Evolutionary conservation across 495 filamentous ascomycete species (phyloP).

Genomic region (Xylaria telfairii): DNA sequence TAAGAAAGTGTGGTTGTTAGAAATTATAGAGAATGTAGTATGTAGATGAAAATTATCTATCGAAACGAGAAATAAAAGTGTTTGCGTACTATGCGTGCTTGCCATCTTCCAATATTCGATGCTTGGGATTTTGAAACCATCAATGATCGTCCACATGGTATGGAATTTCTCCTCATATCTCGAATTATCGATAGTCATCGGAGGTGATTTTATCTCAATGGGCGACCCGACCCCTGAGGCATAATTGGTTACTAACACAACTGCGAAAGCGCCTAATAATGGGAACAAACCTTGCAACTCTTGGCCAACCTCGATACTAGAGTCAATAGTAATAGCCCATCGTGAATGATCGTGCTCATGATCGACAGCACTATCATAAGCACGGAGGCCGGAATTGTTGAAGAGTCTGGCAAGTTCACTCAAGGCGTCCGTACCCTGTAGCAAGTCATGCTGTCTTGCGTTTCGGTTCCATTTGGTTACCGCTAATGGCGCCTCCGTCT

Average conservation of each 20-base stretch:
- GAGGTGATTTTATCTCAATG: slow-evolving; percentile 10
- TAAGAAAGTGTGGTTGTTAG: not conserved
- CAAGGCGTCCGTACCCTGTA: not conserved
- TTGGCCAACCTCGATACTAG: not conserved
- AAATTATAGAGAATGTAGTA: not conserved
- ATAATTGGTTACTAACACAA: not conserved
- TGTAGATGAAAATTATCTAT: too few species aligned
- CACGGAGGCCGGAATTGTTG: not conserved
- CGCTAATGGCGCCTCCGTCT: slow-evolving; percentile 13
- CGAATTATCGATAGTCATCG: not conserved
- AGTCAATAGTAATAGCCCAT: slow-evolving; percentile 18
- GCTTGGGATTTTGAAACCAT: not conserved
- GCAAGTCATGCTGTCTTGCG: not conserved
- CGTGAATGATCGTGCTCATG: not conserved
- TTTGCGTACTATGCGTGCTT: slow-evolving; percentile 1
- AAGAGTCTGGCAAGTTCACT: not conserved
- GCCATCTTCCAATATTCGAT: slow-evolving; percentile 7
- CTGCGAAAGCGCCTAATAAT: not conserved
- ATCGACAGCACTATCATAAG: not conserved
- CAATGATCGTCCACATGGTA: slow-evolving; percentile 5
- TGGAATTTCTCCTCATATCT: not conserved
- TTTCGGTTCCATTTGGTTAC: not conserved
- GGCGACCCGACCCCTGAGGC: not conserved
- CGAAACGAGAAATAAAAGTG: not conserved
- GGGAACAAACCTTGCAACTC: not conserved